Percentiles rank a stretch among this genome's conserved stretches.
These are phyloP conservation scores for Pleurotus ostreatus DNA, from an alignment of 768 basidiomycete species.

Conservation along the genomic window DNA sequence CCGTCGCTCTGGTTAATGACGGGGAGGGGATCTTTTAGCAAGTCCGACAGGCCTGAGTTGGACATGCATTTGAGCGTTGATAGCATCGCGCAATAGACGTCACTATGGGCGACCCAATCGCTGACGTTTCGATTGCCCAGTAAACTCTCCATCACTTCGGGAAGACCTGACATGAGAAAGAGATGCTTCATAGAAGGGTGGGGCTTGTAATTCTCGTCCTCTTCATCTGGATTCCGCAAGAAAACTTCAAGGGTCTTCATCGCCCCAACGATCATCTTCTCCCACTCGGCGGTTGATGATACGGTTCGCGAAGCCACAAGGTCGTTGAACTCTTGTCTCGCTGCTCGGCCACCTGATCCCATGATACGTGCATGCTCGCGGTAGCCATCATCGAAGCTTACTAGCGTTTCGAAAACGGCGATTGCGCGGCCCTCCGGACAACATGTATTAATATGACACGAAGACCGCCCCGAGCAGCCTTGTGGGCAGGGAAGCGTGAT, in stretches of 20 bases:
- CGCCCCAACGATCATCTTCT: slow-evolving; percentile 11
- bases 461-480: slow-evolving; percentile 21
- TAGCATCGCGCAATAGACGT: slow-evolving; percentile 27
- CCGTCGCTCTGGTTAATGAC: slow-evolving; percentile 17
- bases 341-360: slow-evolving; percentile 1
- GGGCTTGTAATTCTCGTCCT: slow-evolving; percentile 6
- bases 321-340: slow-evolving; percentile 12
- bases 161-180: slow-evolving; percentile 24
- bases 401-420: slow-evolving; percentile 28
- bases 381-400: slow-evolving; percentile 26
- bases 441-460: slow-evolving; percentile 25
- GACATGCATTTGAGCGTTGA: slow-evolving; percentile 23
- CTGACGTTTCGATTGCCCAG: slow-evolving; percentile 25
- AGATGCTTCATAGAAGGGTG: slow-evolving; percentile 18
- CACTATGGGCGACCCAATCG: slow-evolving; percentile 32
- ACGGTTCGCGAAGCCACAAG: slow-evolving; percentile 7
- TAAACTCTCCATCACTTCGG: slow-evolving; percentile 27
- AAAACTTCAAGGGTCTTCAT: slow-evolving; percentile 11
- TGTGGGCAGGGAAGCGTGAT: slow-evolving; percentile 16
- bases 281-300: slow-evolving; percentile 2
- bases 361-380: slow-evolving; percentile 18
- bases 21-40: slow-evolving; percentile 18
- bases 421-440: slow-evolving; percentile 26
- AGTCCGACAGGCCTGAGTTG: slow-evolving; percentile 16
- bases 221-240: slow-evolving; percentile 9